These are phyloP conservation scores for Corylus heterophylla DNA, from an alignment of 306 rosid species.

Conservation along the genomic window DNA sequence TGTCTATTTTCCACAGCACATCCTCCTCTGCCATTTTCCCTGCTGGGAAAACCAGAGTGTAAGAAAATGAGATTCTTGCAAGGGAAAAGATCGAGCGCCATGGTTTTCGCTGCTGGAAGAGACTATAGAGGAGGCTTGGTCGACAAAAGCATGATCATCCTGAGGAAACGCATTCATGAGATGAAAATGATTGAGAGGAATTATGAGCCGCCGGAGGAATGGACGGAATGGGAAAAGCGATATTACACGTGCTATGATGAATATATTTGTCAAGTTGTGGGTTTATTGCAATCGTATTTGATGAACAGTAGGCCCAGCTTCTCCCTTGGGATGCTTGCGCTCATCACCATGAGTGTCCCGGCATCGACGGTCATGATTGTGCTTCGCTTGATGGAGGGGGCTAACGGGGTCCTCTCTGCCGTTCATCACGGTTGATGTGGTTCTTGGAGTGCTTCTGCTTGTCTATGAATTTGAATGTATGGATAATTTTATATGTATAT, in stretches of 20 bases:
- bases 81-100: background rate
- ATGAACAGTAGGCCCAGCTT: conserved; percentile 39
- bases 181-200: conserved; percentile 28
- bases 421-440: conserved; percentile 18
- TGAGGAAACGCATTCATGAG: conserved; percentile 40
- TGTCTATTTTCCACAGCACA: background rate
- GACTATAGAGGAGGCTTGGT: conserved; percentile 17
- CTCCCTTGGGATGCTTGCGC: conserved; percentile 24
- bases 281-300: conserved; percentile 28
- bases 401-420: conserved; percentile 13
- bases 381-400: conserved; percentile 24
- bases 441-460: background rate
- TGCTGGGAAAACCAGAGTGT: background rate
- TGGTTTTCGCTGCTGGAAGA: background rate
- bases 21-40: background rate
- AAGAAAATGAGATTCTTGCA: background rate
- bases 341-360: conserved; percentile 23
- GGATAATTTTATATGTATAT: background rate
- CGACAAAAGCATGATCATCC: conserved; percentile 39
- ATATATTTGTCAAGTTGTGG: conserved; percentile 21
- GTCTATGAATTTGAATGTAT: background rate
- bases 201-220: conserved; percentile 31
- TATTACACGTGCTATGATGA: conserved; percentile 27
- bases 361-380: background rate
- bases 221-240: conserved; percentile 42